Percentiles rank a stretch among this genome's conserved stretches.
Evolutionary conservation across 2,329 filamentous ascomycete species (phyloP).

Genomic region (Ceratocystis papillata): DNA sequence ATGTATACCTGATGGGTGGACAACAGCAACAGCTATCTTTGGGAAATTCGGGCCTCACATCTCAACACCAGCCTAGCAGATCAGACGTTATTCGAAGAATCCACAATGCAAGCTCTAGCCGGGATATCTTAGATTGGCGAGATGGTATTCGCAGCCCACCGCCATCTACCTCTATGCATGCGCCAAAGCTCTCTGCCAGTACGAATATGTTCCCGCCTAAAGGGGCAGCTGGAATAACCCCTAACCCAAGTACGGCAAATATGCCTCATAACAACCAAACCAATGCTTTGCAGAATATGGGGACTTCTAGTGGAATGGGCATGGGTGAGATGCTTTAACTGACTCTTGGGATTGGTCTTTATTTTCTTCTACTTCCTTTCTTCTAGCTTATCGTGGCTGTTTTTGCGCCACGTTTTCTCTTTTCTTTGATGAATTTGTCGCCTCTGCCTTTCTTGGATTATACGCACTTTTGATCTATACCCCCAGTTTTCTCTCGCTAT

Average conservation of each 20-base stretch:
- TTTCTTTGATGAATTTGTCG: conserved; percentile 7
- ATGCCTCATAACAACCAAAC: background rate
- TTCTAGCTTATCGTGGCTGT: background rate
- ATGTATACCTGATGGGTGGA: background rate
- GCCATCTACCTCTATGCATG: conserved; percentile 27
- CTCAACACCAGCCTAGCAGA: background rate
- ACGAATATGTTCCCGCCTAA: conserved; percentile 31
- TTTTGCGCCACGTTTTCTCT: background rate
- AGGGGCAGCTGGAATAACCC: background rate
- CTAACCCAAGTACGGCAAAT: background rate
- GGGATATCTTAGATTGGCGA: conserved; percentile 18
- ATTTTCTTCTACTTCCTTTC: background rate
- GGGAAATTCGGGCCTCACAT: background rate
- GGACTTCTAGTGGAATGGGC: conserved; percentile 1
- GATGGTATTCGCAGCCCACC: conserved; percentile 18
- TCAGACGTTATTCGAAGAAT: background rate
- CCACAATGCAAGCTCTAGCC: conserved; percentile 15
- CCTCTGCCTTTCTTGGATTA: background rate
- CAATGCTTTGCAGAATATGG: conserved; percentile 2
- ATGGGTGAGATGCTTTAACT: conserved; percentile 16
- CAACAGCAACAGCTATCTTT: background rate
- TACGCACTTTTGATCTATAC: conserved; percentile 1
- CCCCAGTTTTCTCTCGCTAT: background rate
- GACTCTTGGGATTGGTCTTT: background rate
- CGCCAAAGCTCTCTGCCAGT: conserved; percentile 33